Evolutionary conservation across 2,329 filamentous ascomycete species (phyloP), one percentile per base, ranked within the genome.

Genomic region (Aureobasidium subglaciale): DNA sequence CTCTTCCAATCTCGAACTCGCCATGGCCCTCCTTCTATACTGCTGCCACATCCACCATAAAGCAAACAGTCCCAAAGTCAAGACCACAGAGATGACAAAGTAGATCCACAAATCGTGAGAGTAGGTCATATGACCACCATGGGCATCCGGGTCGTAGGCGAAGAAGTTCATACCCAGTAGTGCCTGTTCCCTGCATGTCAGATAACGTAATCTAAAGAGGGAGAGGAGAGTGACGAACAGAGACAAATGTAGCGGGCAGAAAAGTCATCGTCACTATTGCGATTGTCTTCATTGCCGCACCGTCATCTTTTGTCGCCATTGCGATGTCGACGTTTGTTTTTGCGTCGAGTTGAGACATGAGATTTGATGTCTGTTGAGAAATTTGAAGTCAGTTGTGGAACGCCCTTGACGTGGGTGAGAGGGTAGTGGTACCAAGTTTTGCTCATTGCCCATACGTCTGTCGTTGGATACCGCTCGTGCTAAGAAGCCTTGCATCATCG

Each of bases 291-390:
- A 73, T 73, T 8, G 67, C 68, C 18, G 64, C 62, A 37, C 63
- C 68, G 56, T 73, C 70, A 5, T 61, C 61, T 46, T 68, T 64
- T 61, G 73, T 65, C 3, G 67, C 58, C 34, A 38, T 32, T 30
- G 49, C 49, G 3, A 50, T 37, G 7, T 50, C 32, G 18, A 50
- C 22, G 22, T 50, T 50, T 15, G 22, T 38, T 16, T 62, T 63
- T 40, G 65, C 71, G 60, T 73, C 71, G 18, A 63, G 63, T 58
- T 72, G 70, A 3, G 68, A 70, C 18, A 73, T 70, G 1, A 71
- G 63, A 48, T 74, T 70, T 61, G 72, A 74, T 6, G 35, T 37
- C 46, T 50, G 46, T 9, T 7, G 3, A 9, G 18, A n/a, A n/a
- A n/a, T n/a, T n/a, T n/a, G n/a, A n/a, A n/a, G n/a, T n/a, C n/a